A percentile compares a stretch with the other conserved stretches of the same genome.
phyloP scores from a whole-genome alignment of 2,329 filamentous ascomycete species.

The Fusarium secorum region DNA sequence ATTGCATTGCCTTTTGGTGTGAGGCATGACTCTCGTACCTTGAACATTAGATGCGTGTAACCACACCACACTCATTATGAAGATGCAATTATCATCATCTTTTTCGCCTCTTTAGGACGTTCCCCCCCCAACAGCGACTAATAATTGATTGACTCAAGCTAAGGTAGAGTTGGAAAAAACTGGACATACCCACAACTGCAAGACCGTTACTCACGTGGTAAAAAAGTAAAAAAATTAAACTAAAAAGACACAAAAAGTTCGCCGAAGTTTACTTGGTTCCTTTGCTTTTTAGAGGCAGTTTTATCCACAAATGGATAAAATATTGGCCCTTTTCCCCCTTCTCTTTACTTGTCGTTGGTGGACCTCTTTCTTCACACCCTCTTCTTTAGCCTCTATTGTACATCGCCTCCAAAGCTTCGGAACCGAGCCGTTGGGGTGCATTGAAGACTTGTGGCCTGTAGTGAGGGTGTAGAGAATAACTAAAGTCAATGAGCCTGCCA shows the following conservation, averaged over 20 bases:
- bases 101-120: background rate
- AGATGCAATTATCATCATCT: background rate
- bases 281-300: background rate
- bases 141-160: background rate
- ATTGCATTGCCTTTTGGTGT: background rate
- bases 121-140: background rate
- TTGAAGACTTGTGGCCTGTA: background rate
- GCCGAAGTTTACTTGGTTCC: background rate
- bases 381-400: background rate
- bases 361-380: conserved; percentile 13
- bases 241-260: background rate
- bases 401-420: background rate
- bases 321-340: too few species aligned
- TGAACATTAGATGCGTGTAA: conserved; percentile 19
- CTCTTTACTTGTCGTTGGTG: background rate
- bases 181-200: background rate
- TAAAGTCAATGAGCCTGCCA: background rate
- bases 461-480: background rate
- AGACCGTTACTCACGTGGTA: conserved; percentile 21
- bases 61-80: background rate
- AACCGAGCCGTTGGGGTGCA: background rate
- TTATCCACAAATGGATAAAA: background rate
- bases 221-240: background rate
- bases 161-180: background rate
- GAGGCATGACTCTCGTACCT: conserved; percentile 7